Evolutionary conservation across 305 asterid genomes (phyloP).

Genomic region (Fraxinus ornus): DNA sequence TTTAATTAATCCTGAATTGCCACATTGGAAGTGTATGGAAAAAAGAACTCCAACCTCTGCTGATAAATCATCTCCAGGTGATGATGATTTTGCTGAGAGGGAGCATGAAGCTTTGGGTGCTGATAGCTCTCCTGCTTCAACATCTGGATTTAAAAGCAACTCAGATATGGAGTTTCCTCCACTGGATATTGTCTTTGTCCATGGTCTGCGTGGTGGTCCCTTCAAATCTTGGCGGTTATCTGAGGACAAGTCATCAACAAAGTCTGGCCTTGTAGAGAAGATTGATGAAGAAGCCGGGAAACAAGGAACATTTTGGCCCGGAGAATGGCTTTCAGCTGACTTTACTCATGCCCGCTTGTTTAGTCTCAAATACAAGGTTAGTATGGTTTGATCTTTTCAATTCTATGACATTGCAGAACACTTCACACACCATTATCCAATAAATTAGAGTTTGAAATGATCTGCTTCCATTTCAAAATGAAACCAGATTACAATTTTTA

Average conservation of each 20-base stretch:
- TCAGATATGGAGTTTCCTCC: conserved; percentile 54
- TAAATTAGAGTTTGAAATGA: background rate
- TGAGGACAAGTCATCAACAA: conserved; percentile 91
- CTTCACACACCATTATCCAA: conserved; percentile 5
- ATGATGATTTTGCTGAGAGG: conserved; percentile 42
- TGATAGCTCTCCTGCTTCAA: conserved; percentile 48
- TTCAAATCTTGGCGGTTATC: conserved; percentile 97
- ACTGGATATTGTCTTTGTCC: conserved; percentile 85
- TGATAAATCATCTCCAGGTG: conserved; percentile 34
- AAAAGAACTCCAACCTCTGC: conserved; percentile 29
- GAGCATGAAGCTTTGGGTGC: conserved; percentile 33
- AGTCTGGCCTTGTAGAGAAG: conserved; percentile 98
- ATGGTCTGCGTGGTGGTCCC: conserved; percentile 98
- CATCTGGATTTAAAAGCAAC: conserved; percentile 51
- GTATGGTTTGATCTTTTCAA: background rate
- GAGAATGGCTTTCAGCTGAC: conserved; percentile 96
- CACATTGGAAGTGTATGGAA: conserved; percentile 81
- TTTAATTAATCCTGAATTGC: conserved; percentile 78
- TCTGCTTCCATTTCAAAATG: background rate
- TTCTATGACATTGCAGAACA: conserved; percentile 6
- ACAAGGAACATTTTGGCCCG: conserved; percentile 98
- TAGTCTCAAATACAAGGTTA: conserved; percentile 90
- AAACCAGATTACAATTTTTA: background rate
- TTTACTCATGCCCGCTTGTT: conserved; percentile 90
- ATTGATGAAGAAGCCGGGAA: conserved; percentile 98